Conservation (phyloP, 2,329 filamentous ascomycete species). For the Blastomyces percursus region DNA sequence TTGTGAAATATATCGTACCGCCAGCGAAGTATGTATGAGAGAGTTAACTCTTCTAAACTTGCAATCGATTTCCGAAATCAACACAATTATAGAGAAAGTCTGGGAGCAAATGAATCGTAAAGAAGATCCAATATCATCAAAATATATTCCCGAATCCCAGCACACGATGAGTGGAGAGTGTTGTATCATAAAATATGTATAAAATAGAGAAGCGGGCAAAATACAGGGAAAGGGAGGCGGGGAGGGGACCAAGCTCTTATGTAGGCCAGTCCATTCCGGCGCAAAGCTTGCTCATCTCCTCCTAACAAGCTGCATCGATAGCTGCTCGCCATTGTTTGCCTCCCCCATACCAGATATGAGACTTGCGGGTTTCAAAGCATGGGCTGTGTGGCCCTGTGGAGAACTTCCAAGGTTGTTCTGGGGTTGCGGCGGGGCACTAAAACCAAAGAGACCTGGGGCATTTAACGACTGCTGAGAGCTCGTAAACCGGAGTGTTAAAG, state of each 20-base stretch:
- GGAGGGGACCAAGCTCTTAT: slow-evolving; percentile 12
- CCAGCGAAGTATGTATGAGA: neutral
- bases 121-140: neutral
- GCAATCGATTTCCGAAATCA: neutral
- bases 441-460: neutral
- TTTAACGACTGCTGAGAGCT: neutral
- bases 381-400: neutral
- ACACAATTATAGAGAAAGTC: neutral
- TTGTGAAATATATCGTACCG: slow-evolving; percentile 4
- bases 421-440: neutral
- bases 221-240: neutral
- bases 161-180: neutral
- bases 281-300: slow-evolving; percentile 15
- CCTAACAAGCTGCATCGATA: slow-evolving; percentile 5
- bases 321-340: slow-evolving; percentile 14
- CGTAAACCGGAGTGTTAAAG: neutral
- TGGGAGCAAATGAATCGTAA: neutral
- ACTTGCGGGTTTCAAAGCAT: slow-evolving; percentile 1
- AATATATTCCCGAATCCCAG: neutral
- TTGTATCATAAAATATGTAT: neutral
- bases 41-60: neutral
- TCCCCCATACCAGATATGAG: slow-evolving; percentile 19
- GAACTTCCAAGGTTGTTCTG: slow-evolving; percentile 3
- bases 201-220: neutral
- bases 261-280: slow-evolving; percentile 14